Percentiles rank a stretch among this genome's conserved stretches.
Conservation (phyloP, 257 asterid species). For the Apocynum venetum region DNA sequence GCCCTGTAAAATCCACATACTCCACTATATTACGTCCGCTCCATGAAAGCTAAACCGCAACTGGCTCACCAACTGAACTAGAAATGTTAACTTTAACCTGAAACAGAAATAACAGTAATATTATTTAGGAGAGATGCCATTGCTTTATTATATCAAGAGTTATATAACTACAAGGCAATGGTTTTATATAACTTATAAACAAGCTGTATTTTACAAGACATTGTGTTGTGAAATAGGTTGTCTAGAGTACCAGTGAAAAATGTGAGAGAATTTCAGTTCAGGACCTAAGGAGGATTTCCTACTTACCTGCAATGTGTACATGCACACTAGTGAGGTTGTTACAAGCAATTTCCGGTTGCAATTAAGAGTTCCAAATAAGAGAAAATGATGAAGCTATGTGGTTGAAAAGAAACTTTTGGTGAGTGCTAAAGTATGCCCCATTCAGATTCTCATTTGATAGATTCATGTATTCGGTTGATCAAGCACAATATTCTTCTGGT, state of each 20-base stretch:
- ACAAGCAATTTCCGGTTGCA: conserved; percentile 17
- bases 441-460: neutral
- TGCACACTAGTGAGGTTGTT: conserved; percentile 29
- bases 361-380: conserved; percentile 5
- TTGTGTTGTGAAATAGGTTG: conserved; percentile 24
- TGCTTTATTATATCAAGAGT: neutral
- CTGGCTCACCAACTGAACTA: conserved; percentile 56
- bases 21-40: conserved; percentile 12
- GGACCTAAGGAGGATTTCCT: conserved; percentile 53
- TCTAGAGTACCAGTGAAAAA: conserved; percentile 57
- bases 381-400: neutral
- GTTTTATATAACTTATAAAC: neutral
- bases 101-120: conserved; percentile 12
- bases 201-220: conserved; percentile 18
- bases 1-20: conserved; percentile 5
- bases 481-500: neutral
- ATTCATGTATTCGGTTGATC: neutral
- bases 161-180: neutral
- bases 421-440: neutral
- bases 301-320: conserved; percentile 40
- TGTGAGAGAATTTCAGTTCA: conserved; percentile 60
- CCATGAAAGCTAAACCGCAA: conserved; percentile 45
- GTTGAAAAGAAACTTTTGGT: neutral
- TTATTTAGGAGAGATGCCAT: neutral
- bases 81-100: conserved; percentile 68